Conservation (phyloP, 129 eudicot genomes). For the Deinandra increscens region DNA sequence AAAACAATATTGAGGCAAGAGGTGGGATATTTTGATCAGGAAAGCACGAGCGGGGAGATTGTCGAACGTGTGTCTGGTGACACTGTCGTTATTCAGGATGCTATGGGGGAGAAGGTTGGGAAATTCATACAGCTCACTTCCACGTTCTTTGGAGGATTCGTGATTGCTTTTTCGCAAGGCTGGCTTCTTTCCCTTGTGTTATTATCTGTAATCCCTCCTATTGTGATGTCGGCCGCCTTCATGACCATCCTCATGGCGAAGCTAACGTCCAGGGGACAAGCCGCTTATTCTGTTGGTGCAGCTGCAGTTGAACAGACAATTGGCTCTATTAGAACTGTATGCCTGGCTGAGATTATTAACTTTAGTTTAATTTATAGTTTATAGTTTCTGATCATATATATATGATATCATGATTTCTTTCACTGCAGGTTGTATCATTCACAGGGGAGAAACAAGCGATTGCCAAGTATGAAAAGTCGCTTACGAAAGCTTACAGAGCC, state of each 20-base stretch:
- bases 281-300: slow-evolving; percentile 73
- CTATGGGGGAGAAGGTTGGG: slow-evolving; percentile 94
- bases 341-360: too few relatives aligned
- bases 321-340: slow-evolving; percentile 74
- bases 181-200: slow-evolving; percentile 87
- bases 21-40: slow-evolving; percentile 66
- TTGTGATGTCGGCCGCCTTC: slow-evolving; percentile 55
- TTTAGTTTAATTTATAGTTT: too few relatives aligned
- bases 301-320: slow-evolving; percentile 73
- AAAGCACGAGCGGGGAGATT: slow-evolving; percentile 71
- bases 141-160: slow-evolving; percentile 74
- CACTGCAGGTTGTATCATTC: slow-evolving; percentile 72
- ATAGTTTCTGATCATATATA: too few relatives aligned
- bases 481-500: slow-evolving; percentile 51
- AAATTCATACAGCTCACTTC: slow-evolving; percentile 67
- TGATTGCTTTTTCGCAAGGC: slow-evolving; percentile 65
- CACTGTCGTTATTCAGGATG: slow-evolving; percentile 76
- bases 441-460: slow-evolving; percentile 81
- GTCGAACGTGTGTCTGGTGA: slow-evolving; percentile 82
- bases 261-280: slow-evolving; percentile 59
- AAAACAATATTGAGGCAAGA: slow-evolving; percentile 71
- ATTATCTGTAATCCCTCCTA: slow-evolving; percentile 61
- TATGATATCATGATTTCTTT: background rate
- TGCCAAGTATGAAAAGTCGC: slow-evolving; percentile 56
- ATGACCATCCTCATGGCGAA: slow-evolving; percentile 51